Base-by-base conservation (phyloP, 2,329 filamentous ascomycete species). In the Fusarium lateritium region DNA sequence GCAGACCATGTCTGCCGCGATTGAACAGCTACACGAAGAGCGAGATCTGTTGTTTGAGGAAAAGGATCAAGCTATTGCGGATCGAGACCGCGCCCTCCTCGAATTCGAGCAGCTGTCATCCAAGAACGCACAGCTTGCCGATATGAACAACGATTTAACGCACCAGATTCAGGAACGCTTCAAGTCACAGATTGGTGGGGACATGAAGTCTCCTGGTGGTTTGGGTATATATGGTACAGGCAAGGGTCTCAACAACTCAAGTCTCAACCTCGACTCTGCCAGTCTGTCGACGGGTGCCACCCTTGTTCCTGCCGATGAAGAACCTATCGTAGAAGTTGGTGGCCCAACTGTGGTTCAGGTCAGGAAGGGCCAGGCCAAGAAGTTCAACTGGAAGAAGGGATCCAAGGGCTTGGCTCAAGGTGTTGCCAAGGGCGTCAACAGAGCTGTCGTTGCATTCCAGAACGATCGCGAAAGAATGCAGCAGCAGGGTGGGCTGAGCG, bases 311-410 rank as follows among this genome's bases (percentile, higher is more conserved):
- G 84, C 86, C 11, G 88, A 90, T 19, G 91, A 92, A 45, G 94
- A 96, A 40, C 85, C 84, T 0, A 84, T 89, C 57, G 79, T 89
- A n/a, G 87, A 89, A 67, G 85, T 89, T 28, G 92, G 28, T 10
- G 28, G 93, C 3, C 94, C 96, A n/a, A 96, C 97, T 64, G 92
- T 98, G 34, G 92, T 98, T 64, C 97, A 96, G 74, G 97, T 98
- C 67, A 90, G 94, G 74, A 98, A 98, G 82, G 94, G 92, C 31
- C 94, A 97, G 77, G 90, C 92, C 55, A 97, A 94, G 83, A 98
- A 98, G 79, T 98, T 98, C 82, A 97, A 97, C 82, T 98, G 96
- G 94, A 97, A 98, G 86, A 97, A 97, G 84, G 94, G 94, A 39
- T 93, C 93, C 39, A 95, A 97, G 81, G 94, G 93, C 57, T 91